Conservation (phyloP, 495 filamentous ascomycete species). For the Aspergillus cristatus region DNA sequence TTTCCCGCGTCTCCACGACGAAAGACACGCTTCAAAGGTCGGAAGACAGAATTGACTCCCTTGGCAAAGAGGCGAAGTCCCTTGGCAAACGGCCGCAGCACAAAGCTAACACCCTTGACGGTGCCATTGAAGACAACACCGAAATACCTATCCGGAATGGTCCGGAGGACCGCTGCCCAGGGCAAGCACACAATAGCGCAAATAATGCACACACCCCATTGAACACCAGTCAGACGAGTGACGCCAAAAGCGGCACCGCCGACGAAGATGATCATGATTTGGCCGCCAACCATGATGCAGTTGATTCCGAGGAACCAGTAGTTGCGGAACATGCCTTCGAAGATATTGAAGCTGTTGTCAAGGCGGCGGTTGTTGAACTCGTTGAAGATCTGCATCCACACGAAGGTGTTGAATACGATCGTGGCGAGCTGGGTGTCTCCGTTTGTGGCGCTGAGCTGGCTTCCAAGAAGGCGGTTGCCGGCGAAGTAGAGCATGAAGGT, state of each 20-base stretch:
- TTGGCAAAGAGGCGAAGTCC: conserved; percentile 10
- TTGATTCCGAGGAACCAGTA: conserved; percentile 81
- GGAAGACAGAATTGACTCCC: conserved; percentile 10
- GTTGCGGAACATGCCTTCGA: conserved; percentile 70
- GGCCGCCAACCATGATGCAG: conserved; percentile 65
- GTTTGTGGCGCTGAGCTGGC: conserved; percentile 32
- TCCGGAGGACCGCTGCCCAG: conserved; percentile 61
- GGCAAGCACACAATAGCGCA: conserved; percentile 65
- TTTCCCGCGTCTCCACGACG: conserved; percentile 6
- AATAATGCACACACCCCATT: conserved; percentile 71
- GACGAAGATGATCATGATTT: conserved; percentile 73
- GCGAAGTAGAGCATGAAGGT: conserved; percentile 76
- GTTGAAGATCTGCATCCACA: conserved; percentile 97
- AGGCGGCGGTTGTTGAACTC: conserved; percentile 88
- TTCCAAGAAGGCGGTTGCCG: conserved; percentile 47
- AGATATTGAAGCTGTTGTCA: conserved; percentile 85
- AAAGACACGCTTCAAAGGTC: conserved; percentile 16
- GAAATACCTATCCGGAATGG: conserved; percentile 52
- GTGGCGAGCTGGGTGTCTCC: conserved; percentile 48
- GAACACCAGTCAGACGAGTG: conserved; percentile 50
- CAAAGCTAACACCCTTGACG: conserved; percentile 12
- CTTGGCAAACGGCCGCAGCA: conserved; percentile 22
- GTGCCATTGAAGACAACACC: conserved; percentile 31
- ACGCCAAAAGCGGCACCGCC: conserved; percentile 68
- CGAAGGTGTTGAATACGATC: conserved; percentile 87